Evolutionary conservation across 2,329 filamentous ascomycete genomes (phyloP).

Genomic region (Penicillium hesseltinei): DNA sequence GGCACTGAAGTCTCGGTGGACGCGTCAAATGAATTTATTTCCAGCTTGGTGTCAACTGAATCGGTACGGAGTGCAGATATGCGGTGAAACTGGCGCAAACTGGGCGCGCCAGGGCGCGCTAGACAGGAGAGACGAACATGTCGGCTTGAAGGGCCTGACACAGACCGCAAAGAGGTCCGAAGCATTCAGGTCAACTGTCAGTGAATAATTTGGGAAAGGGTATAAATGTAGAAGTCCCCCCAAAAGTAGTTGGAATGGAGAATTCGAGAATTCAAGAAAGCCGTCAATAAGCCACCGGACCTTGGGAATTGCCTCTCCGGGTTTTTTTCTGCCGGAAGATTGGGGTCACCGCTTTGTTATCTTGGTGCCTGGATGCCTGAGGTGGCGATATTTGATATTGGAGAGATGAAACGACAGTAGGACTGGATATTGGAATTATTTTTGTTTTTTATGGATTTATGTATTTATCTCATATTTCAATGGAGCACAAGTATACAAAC

Average conservation of each 20-base stretch:
- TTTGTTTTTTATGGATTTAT: not conserved
- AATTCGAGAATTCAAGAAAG: not conserved
- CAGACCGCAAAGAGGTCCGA: slow-evolving; percentile 37
- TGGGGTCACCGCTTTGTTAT: slow-evolving; percentile 14
- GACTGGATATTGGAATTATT: not conserved
- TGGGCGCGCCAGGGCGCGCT: slow-evolving; percentile 23
- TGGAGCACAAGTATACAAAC: not conserved
- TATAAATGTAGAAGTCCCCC: not conserved
- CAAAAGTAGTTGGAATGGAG: not conserved
- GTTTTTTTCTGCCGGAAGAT: slow-evolving; percentile 17
- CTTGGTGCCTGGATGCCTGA: slow-evolving; percentile 2
- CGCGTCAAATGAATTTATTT: not conserved
- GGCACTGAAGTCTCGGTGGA: not conserved
- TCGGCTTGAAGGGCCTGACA: slow-evolving; percentile 33
- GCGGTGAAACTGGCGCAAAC: slow-evolving; percentile 28
- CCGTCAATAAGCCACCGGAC: not conserved
- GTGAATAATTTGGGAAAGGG: not conserved
- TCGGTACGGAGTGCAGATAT: slow-evolving; percentile 18
- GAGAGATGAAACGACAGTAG: not conserved
- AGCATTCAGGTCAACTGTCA: slow-evolving; percentile 34
- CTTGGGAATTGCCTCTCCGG: not conserved
- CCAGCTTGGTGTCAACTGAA: slow-evolving; percentile 1
- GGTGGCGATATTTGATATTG: not conserved
- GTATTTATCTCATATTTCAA: not conserved
- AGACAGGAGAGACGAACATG: slow-evolving; percentile 40